phyloP scores from a whole-genome alignment of 1,139 yeast species.

The Yamadazyma blattariae region DNA sequence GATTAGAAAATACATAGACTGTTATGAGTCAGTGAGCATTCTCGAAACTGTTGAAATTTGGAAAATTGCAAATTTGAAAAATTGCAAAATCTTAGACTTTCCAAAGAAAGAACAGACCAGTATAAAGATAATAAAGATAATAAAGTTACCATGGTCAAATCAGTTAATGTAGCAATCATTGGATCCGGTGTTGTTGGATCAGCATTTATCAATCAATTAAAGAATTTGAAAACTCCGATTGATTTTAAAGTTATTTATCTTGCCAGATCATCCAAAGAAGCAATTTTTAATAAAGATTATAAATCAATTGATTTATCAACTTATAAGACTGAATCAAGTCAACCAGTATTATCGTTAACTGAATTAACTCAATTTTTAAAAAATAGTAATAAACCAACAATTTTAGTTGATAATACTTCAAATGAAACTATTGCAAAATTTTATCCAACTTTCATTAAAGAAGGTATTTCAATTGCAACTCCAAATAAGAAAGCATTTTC shows the following conservation, averaged over 20 bases:
- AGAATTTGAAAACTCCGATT: conserved; percentile 60
- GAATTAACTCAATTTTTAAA: conserved; percentile 62
- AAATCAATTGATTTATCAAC: conserved; percentile 60
- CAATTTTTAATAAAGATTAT: conserved; percentile 67
- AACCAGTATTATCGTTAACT: conserved; percentile 51
- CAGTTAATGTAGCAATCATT: conserved; percentile 77
- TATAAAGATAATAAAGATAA: neutral
- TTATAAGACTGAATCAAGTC: conserved; percentile 55
- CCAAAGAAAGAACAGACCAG: neutral
- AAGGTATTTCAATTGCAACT: conserved; percentile 91
- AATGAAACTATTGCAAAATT: conserved; percentile 70
- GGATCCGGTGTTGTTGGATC: conserved; percentile 97
- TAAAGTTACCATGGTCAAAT: conserved; percentile 38
- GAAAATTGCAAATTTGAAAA: neutral
- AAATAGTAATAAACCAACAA: conserved; percentile 69
- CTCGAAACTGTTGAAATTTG: no score
- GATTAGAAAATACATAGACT: no score
- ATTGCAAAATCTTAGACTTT: no score
- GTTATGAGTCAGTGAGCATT: neutral
- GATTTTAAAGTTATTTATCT: conserved; percentile 75
- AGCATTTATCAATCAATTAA: conserved; percentile 65
- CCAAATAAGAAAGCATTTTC: conserved; percentile 98
- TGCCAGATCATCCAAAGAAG: conserved; percentile 67
- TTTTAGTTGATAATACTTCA: conserved; percentile 92
- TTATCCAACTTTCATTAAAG: conserved; percentile 70